Evolutionary conservation across 768 basidiomycete species (phyloP).

Genomic region (Mycena sanguinolenta): DNA sequence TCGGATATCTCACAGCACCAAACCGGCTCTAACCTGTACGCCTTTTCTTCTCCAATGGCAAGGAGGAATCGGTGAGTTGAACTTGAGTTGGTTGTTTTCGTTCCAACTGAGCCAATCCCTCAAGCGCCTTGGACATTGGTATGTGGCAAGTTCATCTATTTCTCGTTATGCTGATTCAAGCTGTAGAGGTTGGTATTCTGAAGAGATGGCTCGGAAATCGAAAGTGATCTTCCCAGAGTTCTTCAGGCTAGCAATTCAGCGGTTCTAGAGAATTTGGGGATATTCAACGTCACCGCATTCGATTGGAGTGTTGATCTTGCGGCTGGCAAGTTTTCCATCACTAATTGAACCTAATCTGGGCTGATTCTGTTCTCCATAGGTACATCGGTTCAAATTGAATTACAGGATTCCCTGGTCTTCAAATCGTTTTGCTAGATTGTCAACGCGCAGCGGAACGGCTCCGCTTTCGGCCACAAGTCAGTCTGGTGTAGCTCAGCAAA

Average conservation of each 20-base stretch:
- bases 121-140: slow-evolving; percentile 34
- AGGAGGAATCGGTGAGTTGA: slow-evolving; percentile 26
- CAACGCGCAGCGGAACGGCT: neutral
- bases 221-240: neutral
- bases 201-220: neutral
- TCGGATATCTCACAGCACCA: neutral
- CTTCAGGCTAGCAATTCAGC: slow-evolving; percentile 10
- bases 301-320: slow-evolving; percentile 29
- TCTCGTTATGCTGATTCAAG: neutral
- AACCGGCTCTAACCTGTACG: slow-evolving; percentile 27
- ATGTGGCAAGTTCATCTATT: neutral
- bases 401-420: slow-evolving; percentile 10
- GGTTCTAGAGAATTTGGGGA: slow-evolving; percentile 25
- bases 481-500: neutral
- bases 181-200: slow-evolving; percentile 12
- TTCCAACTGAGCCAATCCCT: neutral
- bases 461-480: neutral
- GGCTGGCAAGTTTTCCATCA: slow-evolving; percentile 5
- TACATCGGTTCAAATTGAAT: slow-evolving; percentile 11
- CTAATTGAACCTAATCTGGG: neutral
- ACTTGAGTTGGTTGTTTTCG: neutral
- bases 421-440: neutral
- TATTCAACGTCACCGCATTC: slow-evolving; percentile 21
- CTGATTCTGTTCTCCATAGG: neutral
- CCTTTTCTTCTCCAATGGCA: slow-evolving; percentile 32